Evolutionary conservation across 140 eudicot genomes (phyloP).

Genomic region (Flaveria floridana): DNA sequence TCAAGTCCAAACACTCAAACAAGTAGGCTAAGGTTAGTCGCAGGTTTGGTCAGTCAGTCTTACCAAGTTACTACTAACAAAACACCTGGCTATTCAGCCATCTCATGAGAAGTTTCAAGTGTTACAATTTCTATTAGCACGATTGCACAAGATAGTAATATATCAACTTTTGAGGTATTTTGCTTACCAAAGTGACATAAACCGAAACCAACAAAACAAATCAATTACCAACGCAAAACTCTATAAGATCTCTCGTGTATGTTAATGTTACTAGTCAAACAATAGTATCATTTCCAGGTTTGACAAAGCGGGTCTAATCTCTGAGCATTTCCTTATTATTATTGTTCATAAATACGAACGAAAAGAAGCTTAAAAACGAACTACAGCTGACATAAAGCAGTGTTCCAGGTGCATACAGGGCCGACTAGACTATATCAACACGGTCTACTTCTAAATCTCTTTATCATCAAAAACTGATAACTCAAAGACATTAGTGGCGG

Average conservation of each 20-base stretch:
- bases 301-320: neutral
- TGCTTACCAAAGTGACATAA: neutral
- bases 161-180: no score
- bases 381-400: neutral
- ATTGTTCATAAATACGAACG: conserved; percentile 24
- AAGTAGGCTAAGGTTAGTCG: neutral
- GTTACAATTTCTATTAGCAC: neutral
- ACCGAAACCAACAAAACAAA: neutral
- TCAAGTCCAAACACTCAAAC: neutral
- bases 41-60: neutral
- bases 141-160: neutral
- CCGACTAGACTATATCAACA: conserved; percentile 28
- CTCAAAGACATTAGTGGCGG: conserved; percentile 18
- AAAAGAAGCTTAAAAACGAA: conserved; percentile 23
- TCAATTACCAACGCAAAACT: conserved; percentile 18
- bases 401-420: conserved; percentile 9
- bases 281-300: conserved; percentile 10
- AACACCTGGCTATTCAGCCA: neutral
- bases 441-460: conserved; percentile 29
- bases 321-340: conserved; percentile 29
- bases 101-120: neutral
- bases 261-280: conserved; percentile 18
- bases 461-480: conserved; percentile 20
- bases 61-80: neutral
- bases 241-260: conserved; percentile 18